These are phyloP conservation scores for Magnolia sinica DNA, from an alignment of 164 flowering plant genomes.

Conservation along the genomic window DNA sequence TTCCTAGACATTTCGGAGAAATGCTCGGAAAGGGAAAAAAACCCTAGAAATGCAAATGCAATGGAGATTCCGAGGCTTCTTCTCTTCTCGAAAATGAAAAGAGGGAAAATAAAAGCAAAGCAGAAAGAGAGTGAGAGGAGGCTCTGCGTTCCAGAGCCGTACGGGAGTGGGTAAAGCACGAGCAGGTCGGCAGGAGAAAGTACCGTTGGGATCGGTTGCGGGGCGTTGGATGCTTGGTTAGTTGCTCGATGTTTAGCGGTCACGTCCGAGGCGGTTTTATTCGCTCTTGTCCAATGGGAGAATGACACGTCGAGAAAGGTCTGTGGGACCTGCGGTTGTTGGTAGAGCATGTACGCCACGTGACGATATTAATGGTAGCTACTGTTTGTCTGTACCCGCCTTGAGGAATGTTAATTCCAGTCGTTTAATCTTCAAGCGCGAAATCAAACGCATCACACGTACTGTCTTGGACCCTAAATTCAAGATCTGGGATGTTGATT, in stretches of 20 bases:
- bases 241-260: not conserved
- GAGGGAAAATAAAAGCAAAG: not conserved
- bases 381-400: not conserved
- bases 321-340: not conserved
- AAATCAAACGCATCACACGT: no score
- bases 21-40: not conserved
- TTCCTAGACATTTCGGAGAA: constrained; percentile 1
- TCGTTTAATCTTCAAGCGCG: no score
- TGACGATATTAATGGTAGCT: constrained; percentile 1
- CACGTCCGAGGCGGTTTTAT: constrained; percentile 11
- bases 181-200: not conserved
- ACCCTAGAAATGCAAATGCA: not conserved
- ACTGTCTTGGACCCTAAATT: no score
- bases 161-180: not conserved
- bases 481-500: no score
- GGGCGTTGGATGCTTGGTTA: not conserved
- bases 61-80: not conserved
- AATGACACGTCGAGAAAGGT: not conserved
- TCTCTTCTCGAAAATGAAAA: not conserved
- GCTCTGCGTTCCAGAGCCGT: not conserved
- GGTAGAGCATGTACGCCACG: not conserved
- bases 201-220: not conserved
- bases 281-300: not conserved
- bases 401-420: no score
- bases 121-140: not conserved